These are phyloP conservation scores for Bipolaris sorokiniana DNA, from an alignment of 2,329 filamentous ascomycete species.

Conservation along the genomic window DNA sequence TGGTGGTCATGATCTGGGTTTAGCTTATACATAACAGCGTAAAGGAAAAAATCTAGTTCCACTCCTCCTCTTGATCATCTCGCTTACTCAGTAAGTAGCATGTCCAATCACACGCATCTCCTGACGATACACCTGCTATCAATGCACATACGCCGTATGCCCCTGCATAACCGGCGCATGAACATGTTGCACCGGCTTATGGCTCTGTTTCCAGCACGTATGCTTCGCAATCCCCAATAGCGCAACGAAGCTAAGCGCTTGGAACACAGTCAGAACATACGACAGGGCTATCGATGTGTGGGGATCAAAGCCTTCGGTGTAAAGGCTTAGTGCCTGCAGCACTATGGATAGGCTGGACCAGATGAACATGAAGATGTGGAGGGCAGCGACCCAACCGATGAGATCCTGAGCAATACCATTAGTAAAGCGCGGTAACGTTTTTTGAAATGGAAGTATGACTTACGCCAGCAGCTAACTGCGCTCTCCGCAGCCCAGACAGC, in stretches of 20 bases:
- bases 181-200: background rate
- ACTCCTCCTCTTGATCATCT: too few species aligned
- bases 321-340: background rate
- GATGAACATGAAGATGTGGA: slow-evolving; percentile 27
- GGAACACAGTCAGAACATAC: slow-evolving; percentile 26
- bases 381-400: slow-evolving; percentile 20
- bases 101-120: slow-evolving; percentile 16
- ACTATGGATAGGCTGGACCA: slow-evolving; percentile 19
- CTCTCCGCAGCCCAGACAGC: slow-evolving; percentile 25
- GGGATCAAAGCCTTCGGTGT: background rate
- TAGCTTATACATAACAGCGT: background rate
- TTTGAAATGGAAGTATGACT: slow-evolving; percentile 3
- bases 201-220: slow-evolving; percentile 12
- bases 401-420: slow-evolving; percentile 22
- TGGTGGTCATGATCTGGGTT: slow-evolving; percentile 2
- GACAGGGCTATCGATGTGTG: slow-evolving; percentile 3
- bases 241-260: slow-evolving; percentile 25
- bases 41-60: background rate
- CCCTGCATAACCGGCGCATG: slow-evolving; percentile 12
- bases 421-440: background rate
- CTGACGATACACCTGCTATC: slow-evolving; percentile 25
- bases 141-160: slow-evolving; percentile 12
- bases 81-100: background rate
- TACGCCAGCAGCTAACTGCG: slow-evolving; percentile 24
- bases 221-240: slow-evolving; percentile 33